Conservation (phyloP, 306 rosid species). For the Cicer arietinum region DNA sequence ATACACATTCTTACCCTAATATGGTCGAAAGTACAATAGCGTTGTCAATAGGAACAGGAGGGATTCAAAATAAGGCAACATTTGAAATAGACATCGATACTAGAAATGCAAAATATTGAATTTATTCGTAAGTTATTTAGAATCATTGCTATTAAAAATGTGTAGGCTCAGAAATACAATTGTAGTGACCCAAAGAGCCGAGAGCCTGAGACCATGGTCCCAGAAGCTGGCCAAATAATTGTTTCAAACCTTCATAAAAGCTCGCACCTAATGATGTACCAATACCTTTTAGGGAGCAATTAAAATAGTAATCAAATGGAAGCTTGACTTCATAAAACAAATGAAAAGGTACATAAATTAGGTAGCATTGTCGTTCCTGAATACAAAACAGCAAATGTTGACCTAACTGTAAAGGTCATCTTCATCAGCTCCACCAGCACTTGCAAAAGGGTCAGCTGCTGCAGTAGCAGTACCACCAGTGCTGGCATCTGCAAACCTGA, state of each 20-base stretch:
- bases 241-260: conserved; percentile 16
- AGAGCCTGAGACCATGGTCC: conserved; percentile 1
- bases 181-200: not conserved
- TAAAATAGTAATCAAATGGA: conserved; percentile 41
- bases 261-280: conserved; percentile 29
- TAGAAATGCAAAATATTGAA: not conserved
- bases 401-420: conserved; percentile 91
- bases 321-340: conserved; percentile 35
- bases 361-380: not conserved
- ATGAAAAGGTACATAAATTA: conserved; percentile 34
- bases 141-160: conserved; percentile 28
- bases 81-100: not conserved
- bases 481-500: conserved; percentile 72
- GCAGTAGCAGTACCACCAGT: conserved; percentile 45
- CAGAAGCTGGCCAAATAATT: conserved; percentile 32
- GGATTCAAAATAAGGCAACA: not conserved
- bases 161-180: not conserved
- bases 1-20: too few relatives aligned
- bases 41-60: not conserved
- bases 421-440: conserved; percentile 86
- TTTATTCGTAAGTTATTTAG: not conserved
- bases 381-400: conserved; percentile 17
- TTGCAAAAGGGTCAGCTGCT: conserved; percentile 79
- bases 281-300: conserved; percentile 37
- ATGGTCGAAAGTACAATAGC: too few relatives aligned